These are phyloP conservation scores for Suhomyces prunicola DNA, from an alignment of 805 yeast species.

Conservation along the genomic window DNA sequence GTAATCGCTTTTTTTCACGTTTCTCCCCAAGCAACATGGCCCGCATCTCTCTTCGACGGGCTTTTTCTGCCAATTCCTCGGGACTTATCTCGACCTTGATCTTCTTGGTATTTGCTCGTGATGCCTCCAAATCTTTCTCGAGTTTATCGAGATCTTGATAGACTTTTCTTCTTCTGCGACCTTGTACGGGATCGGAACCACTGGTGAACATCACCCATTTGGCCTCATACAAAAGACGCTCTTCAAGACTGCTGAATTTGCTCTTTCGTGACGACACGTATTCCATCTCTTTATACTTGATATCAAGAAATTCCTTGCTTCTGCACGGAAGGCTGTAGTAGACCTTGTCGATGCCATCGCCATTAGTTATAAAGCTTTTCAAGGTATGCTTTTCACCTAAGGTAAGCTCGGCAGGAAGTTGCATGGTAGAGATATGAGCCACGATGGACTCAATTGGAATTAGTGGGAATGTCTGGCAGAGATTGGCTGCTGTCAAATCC, in stretches of 20 bases:
- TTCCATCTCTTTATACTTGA: constrained; percentile 21
- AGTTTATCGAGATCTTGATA: not conserved
- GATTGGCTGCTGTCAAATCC: constrained; percentile 2
- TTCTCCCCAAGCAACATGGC: constrained; percentile 1
- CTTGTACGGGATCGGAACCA: constrained; percentile 1
- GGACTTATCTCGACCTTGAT: constrained; percentile 9
- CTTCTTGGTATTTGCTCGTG: constrained; percentile 5
- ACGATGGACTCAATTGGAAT: constrained; percentile 5
- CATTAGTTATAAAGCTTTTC: constrained; percentile 13
- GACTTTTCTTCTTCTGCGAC: constrained; percentile 7
- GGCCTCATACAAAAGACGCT: constrained; percentile 37
- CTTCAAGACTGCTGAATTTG: constrained; percentile 26
- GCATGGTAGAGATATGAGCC: not conserved
- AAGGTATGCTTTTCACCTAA: constrained; percentile 22
- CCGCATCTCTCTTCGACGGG: constrained; percentile 6
- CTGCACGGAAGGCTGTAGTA: constrained; percentile 24
- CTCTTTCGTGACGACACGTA: constrained; percentile 25
- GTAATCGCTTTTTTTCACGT: constrained; percentile 2
- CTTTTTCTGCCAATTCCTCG: constrained; percentile 12
- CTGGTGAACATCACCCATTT: constrained; percentile 32
- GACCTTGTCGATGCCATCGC: constrained; percentile 12
- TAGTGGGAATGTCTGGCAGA: not conserved
- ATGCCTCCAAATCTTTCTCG: constrained; percentile 11
- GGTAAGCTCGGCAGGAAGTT: constrained; percentile 16
- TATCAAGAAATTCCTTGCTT: constrained; percentile 16